Percentiles rank a stretch among this genome's conserved stretches.
Evolutionary conservation across 1,139 yeast species (phyloP).

Genomic region (Blastobotrys capitulatus): DNA sequence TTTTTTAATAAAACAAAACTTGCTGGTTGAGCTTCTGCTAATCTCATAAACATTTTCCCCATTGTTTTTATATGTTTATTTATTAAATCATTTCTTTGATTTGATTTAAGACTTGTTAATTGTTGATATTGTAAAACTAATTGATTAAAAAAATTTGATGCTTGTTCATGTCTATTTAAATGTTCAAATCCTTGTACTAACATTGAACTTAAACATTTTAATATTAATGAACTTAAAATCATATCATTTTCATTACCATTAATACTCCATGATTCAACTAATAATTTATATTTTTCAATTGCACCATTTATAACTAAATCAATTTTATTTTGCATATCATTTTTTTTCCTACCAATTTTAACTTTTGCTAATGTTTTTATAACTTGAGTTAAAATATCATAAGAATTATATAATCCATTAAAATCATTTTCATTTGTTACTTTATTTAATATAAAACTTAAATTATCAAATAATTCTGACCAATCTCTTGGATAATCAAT

Average conservation of each 20-base stretch:
- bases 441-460: constrained; percentile 45
- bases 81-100: constrained; percentile 36
- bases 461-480: constrained; percentile 69
- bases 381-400: constrained; percentile 67
- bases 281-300: constrained; percentile 47
- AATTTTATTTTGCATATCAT: constrained; percentile 66
- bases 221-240: constrained; percentile 70
- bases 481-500: constrained; percentile 84
- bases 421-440: constrained; percentile 41
- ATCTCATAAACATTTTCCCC: constrained; percentile 62
- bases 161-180: constrained; percentile 55
- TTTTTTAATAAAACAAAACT: constrained; percentile 54
- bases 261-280: constrained; percentile 58
- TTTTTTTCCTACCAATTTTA: constrained; percentile 75
- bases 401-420: constrained; percentile 52
- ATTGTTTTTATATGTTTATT: constrained; percentile 71
- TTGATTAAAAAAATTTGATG: constrained; percentile 53
- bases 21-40: constrained; percentile 57
- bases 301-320: constrained; percentile 26
- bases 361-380: constrained; percentile 70
- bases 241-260: constrained; percentile 36
- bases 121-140: constrained; percentile 57
- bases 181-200: constrained; percentile 72
- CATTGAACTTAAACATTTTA: constrained; percentile 69
- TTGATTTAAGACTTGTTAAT: constrained; percentile 26